Conservation (phyloP, 2,329 filamentous ascomycete species). For the Fusarium keratoplasticum region DNA sequence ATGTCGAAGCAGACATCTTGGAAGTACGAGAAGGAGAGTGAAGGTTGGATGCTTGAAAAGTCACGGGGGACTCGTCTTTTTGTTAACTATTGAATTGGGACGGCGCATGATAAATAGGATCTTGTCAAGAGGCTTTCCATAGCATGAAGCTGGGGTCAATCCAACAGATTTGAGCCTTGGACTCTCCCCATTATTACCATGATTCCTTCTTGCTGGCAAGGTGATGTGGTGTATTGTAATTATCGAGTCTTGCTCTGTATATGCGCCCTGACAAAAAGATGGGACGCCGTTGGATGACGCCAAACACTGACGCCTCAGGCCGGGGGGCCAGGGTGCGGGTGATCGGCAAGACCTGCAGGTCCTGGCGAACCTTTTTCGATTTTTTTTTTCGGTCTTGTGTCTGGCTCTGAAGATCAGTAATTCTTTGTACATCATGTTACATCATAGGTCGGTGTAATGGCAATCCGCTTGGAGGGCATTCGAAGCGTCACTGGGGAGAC, state of each 20-base stretch:
- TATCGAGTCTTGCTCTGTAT: not conserved
- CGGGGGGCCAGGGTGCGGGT: conserved; percentile 10
- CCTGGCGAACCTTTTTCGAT: not conserved
- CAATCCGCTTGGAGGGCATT: not conserved
- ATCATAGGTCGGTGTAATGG: conserved; percentile 11
- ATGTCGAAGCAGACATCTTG: conserved; percentile 50
- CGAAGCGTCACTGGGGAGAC: not conserved
- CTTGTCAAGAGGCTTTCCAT: not conserved
- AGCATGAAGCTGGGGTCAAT: conserved; percentile 5
- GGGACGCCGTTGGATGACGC: conserved; percentile 3
- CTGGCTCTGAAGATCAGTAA: not conserved
- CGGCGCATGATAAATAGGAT: conserved; percentile 14
- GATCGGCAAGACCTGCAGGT: conserved; percentile 24
- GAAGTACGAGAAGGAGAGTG: conserved; percentile 51
- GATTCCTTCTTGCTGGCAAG: not conserved
- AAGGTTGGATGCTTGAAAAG: conserved; percentile 6
- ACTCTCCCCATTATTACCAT: not conserved
- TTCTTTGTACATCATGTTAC: conserved; percentile 16
- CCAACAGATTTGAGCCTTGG: not conserved
- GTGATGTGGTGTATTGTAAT: not conserved
- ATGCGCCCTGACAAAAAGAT: not conserved
- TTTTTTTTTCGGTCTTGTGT: not conserved
- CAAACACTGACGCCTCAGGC: conserved; percentile 11
- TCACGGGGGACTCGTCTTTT: not conserved
- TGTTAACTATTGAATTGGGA: conserved; percentile 5